Evolutionary conservation across 2,329 filamentous ascomycete genomes (phyloP).

Genomic region (Hymenoscyphus repandus): DNA sequence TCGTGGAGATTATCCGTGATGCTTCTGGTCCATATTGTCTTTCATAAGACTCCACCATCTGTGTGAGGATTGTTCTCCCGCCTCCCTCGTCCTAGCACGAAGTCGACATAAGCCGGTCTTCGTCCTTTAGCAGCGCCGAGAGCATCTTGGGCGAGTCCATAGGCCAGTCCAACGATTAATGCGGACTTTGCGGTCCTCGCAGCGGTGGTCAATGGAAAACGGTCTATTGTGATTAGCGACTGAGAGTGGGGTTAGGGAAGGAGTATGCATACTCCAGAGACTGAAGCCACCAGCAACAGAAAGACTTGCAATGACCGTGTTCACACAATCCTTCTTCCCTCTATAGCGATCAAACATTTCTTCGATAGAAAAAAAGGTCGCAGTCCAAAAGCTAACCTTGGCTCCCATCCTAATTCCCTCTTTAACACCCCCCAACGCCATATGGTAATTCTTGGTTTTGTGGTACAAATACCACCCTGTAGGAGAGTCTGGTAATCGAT

Average conservation of each 20-base stretch:
- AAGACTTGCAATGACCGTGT: constrained; percentile 76
- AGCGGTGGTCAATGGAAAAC: constrained; percentile 71
- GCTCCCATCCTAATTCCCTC: constrained; percentile 73
- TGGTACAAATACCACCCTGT: constrained; percentile 98
- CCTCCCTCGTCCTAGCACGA: constrained; percentile 45
- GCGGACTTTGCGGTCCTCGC: constrained; percentile 76
- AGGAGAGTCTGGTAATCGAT: constrained; percentile 78
- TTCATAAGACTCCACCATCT: neutral
- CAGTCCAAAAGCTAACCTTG: constrained; percentile 66
- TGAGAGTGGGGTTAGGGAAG: neutral
- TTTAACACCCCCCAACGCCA: constrained; percentile 68
- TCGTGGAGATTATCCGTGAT: neutral
- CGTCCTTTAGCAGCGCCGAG: constrained; percentile 65
- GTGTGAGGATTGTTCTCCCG: constrained; percentile 11
- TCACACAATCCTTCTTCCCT: constrained; percentile 68
- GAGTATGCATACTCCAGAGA: constrained; percentile 62
- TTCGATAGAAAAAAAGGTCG: constrained; percentile 75
- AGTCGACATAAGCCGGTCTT: constrained; percentile 69
- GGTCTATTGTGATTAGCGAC: constrained; percentile 46
- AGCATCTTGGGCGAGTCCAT: constrained; percentile 75
- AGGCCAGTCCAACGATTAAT: constrained; percentile 70
- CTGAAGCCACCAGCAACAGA: constrained; percentile 84
- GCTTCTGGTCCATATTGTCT: neutral
- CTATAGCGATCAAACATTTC: constrained; percentile 75
- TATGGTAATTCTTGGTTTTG: constrained; percentile 93